Evolutionary conservation across 2,329 filamentous ascomycete genomes (phyloP).

Genomic region (Canariomyces notabilis): DNA sequence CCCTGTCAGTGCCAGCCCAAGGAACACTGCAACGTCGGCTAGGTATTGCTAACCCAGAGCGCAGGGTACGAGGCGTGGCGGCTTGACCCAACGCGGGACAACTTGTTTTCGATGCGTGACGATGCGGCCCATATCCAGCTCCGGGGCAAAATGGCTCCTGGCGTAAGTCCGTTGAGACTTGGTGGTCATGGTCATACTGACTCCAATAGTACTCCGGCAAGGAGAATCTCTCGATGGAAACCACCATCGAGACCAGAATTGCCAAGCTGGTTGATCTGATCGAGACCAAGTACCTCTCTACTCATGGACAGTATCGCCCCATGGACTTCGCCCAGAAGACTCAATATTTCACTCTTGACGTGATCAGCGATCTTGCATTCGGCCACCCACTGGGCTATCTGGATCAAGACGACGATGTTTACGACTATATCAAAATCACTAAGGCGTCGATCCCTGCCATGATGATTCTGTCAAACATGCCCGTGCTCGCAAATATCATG

Average conservation of each 20-base stretch:
- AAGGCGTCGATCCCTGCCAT: constrained; percentile 33
- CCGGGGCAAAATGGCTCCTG: constrained; percentile 45
- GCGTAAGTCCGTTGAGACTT: constrained; percentile 25
- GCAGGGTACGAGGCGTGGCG: constrained; percentile 38
- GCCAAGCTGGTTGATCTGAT: constrained; percentile 44
- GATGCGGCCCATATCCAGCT: constrained; percentile 38
- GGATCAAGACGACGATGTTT: constrained; percentile 42
- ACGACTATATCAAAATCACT: constrained; percentile 38
- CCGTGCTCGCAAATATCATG: constrained; percentile 37
- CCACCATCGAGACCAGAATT: constrained; percentile 44
- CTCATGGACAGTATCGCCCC: constrained; percentile 31
- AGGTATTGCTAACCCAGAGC: background rate
- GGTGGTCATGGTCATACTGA: background rate
- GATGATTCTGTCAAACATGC: constrained; percentile 39
- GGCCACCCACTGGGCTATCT: constrained; percentile 47
- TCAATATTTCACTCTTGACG: constrained; percentile 52
- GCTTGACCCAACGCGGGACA: constrained; percentile 30
- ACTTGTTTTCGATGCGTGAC: constrained; percentile 31
- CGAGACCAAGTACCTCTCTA: constrained; percentile 40
- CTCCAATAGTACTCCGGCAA: constrained; percentile 46
- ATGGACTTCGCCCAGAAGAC: constrained; percentile 45
- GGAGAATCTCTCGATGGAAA: constrained; percentile 46
- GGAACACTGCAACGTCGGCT: background rate
- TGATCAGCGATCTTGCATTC: constrained; percentile 50
- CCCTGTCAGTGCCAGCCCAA: constrained; percentile 21